These are phyloP conservation scores for Leishmania tarentolae DNA, from an alignment of 208 protist species.

Conservation along the genomic window DNA sequence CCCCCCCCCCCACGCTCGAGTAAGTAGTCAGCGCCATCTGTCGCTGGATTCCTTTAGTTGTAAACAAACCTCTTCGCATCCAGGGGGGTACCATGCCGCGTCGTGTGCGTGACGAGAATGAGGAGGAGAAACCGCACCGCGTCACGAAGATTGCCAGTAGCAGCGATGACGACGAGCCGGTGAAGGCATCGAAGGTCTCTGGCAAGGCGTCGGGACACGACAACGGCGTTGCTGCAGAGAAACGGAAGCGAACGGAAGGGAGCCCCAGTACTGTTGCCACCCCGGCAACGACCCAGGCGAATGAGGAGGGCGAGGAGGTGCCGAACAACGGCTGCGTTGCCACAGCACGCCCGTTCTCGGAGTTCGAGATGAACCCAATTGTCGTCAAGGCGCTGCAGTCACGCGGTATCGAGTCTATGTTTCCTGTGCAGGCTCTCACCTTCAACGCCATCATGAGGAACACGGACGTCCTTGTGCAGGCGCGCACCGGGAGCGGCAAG, in stretches of 20 bases:
- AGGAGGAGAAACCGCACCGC: conserved; percentile 32
- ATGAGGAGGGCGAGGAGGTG: conserved; percentile 33
- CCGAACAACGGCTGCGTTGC: conserved; percentile 76
- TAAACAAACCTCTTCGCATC: neutral
- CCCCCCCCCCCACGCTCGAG: neutral
- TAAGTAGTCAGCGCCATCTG: neutral
- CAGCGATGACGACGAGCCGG: conserved; percentile 39
- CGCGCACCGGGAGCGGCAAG: conserved; percentile 94
- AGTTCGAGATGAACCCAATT: conserved; percentile 77
- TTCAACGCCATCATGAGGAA: conserved; percentile 94
- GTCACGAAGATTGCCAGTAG: conserved; percentile 34
- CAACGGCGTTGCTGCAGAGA: neutral
- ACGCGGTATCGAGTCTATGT: conserved; percentile 86
- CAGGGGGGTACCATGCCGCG: conserved; percentile 11
- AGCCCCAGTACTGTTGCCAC: neutral
- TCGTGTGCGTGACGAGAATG: conserved; percentile 30
- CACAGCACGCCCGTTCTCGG: conserved; percentile 70
- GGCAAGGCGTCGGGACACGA: conserved; percentile 8
- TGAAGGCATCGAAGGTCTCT: conserved; percentile 34
- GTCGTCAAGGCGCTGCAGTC: conserved; percentile 75
- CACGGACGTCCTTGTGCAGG: conserved; percentile 89
- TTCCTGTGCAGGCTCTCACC: conserved; percentile 92
- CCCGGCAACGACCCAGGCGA: neutral
- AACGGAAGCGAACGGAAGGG: conserved; percentile 30
- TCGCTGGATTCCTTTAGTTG: no score